Percentiles rank a stretch among this genome's conserved stretches.
These are phyloP conservation scores for Moesziomyces antarcticus DNA, from an alignment of 1,284 basidiomycete species.

Conservation along the genomic window DNA sequence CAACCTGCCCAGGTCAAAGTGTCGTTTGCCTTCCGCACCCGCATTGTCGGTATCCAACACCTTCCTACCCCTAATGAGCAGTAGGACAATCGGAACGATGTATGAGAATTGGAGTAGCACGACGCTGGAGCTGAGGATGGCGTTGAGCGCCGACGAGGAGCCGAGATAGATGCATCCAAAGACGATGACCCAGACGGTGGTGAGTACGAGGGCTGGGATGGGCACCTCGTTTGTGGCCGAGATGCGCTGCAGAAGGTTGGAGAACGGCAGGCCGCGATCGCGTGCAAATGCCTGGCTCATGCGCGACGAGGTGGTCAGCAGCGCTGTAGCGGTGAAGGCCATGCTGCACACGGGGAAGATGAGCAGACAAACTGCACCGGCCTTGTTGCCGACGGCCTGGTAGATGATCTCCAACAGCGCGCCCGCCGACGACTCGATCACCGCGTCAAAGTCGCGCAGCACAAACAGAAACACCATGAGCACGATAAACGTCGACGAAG, in stretches of 20 bases:
- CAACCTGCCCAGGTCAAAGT: constrained; percentile 37
- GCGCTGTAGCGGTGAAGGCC: constrained; percentile 61
- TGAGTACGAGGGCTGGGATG: constrained; percentile 72
- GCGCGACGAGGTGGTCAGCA: constrained; percentile 73
- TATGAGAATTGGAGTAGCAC: constrained; percentile 70
- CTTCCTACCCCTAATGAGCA: constrained; percentile 69
- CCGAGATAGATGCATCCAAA: constrained; percentile 70
- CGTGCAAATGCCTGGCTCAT: constrained; percentile 79
- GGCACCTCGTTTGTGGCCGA: constrained; percentile 68
- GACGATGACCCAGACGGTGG: constrained; percentile 70
- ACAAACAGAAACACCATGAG: constrained; percentile 78
- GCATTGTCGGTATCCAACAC: constrained; percentile 53
- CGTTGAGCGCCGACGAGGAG: constrained; percentile 72
- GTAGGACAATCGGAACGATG: constrained; percentile 68
- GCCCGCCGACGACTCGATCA: constrained; percentile 74
- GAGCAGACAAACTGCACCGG: constrained; percentile 74
- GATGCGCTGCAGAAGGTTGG: constrained; percentile 72
- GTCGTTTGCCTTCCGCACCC: constrained; percentile 35
- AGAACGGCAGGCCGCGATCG: constrained; percentile 76
- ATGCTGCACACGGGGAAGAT: constrained; percentile 69
- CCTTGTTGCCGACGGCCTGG: constrained; percentile 74
- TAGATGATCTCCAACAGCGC: constrained; percentile 77
- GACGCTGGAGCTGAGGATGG: constrained; percentile 69
- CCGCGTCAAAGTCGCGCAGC: constrained; percentile 73
- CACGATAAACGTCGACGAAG: constrained; percentile 74